Conservation (phyloP, 2,329 filamentous ascomycete genomes). For the Cercospora citrullina region DNA sequence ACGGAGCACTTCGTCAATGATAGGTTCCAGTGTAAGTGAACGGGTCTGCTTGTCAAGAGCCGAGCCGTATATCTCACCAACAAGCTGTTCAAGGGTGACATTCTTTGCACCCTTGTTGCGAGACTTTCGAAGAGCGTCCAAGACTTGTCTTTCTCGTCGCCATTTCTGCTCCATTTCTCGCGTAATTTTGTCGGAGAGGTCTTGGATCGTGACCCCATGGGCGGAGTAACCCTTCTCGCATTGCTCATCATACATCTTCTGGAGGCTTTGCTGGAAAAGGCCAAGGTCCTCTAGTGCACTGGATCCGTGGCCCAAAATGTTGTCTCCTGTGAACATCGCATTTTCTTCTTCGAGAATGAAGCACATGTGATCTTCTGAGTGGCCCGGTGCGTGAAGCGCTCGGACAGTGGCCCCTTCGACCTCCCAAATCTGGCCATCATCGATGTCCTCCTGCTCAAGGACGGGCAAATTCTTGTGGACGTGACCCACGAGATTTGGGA, state of each 20-base stretch:
- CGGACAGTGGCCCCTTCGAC: constrained; percentile 45
- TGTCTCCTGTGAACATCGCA: constrained; percentile 44
- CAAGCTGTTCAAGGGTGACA: constrained; percentile 47
- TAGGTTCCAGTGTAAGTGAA: constrained; percentile 74
- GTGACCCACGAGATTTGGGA: constrained; percentile 32
- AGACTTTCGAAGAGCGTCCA: constrained; percentile 38
- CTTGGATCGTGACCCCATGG: constrained; percentile 45
- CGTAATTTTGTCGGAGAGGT: constrained; percentile 44
- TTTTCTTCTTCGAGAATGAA: constrained; percentile 42
- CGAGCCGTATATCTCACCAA: constrained; percentile 46
- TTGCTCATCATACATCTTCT: constrained; percentile 38
- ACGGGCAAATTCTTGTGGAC: constrained; percentile 44
- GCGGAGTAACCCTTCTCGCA: constrained; percentile 49
- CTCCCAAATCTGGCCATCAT: constrained; percentile 42
- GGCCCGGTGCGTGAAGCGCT: constrained; percentile 41
- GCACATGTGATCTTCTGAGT: constrained; percentile 41
- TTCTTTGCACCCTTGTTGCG: constrained; percentile 35
- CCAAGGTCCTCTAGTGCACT: constrained; percentile 45
- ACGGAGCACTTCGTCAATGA: constrained; percentile 63
- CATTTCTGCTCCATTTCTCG: constrained; percentile 43
- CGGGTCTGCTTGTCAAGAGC: constrained; percentile 40
- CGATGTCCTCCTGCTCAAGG: constrained; percentile 39
- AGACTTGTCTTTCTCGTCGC: constrained; percentile 45
- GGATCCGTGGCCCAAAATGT: constrained; percentile 43
- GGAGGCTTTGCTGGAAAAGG: constrained; percentile 41